These are phyloP conservation scores for Monarda citriodora DNA, from an alignment of 305 asterid genomes.

Conservation along the genomic window DNA sequence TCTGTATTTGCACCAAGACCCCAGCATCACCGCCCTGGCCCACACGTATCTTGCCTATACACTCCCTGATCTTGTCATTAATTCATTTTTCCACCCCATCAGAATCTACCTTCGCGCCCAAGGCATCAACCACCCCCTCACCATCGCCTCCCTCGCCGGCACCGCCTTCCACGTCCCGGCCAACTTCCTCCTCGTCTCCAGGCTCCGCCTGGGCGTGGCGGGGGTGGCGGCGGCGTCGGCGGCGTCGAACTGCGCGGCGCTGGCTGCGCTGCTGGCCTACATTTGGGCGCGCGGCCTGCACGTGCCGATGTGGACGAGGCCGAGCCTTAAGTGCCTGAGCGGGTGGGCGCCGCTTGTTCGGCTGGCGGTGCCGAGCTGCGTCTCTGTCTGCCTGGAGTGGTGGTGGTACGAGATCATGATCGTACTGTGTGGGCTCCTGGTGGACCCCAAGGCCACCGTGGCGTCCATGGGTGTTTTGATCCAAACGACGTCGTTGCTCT, in stretches of 20 bases:
- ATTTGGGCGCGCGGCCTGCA: conserved; percentile 45
- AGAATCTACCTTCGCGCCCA: conserved; percentile 93
- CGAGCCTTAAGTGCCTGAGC: conserved; percentile 49
- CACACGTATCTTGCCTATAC: conserved; percentile 62
- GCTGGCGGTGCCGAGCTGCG: conserved; percentile 90
- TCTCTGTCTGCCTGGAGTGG: conserved; percentile 87
- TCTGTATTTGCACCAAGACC: conserved; percentile 69
- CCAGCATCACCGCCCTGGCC: conserved; percentile 57
- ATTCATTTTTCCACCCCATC: conserved; percentile 80
- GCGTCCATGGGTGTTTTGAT: conserved; percentile 86
- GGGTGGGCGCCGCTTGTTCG: conserved; percentile 83
- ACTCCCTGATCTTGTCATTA: conserved; percentile 70
- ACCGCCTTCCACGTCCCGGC: conserved; percentile 59
- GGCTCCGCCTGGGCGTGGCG: conserved; percentile 57
- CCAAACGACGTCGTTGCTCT: conserved; percentile 77
- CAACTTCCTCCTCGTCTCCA: conserved; percentile 46
- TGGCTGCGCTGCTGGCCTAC: conserved; percentile 36
- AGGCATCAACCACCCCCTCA: conserved; percentile 79
- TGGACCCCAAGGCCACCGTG: conserved; percentile 80
- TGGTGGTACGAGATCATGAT: conserved; percentile 98
- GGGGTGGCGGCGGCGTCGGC: conserved; percentile 89
- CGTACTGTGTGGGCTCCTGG: conserved; percentile 65
- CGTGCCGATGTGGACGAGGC: conserved; percentile 59
- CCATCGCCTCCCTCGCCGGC: conserved; percentile 60
- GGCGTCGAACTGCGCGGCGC: conserved; percentile 44